These are phyloP conservation scores for Yarrowia sp. DNA, from an alignment of 805 yeast species.

Conservation along the genomic window DNA sequence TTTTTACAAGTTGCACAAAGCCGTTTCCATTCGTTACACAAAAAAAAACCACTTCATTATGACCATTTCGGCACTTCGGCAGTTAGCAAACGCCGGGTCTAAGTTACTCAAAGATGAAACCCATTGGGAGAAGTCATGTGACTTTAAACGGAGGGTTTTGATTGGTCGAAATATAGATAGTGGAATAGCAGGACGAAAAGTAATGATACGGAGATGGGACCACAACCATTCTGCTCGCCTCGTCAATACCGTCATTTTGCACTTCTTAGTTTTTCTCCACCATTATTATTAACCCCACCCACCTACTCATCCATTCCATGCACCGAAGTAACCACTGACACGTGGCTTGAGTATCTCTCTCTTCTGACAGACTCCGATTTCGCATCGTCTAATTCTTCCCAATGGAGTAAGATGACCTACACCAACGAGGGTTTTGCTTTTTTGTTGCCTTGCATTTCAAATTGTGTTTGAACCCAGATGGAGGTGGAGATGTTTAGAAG, in stretches of 20 bases:
- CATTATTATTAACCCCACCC: too few species aligned
- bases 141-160: not conserved
- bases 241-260: too few species aligned
- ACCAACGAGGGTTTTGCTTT: not conserved
- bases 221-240: too few species aligned
- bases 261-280: too few species aligned
- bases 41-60: too few species aligned
- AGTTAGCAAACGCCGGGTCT: not conserved
- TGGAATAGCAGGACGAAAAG: not conserved
- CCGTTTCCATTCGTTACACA: too few species aligned
- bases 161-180: not conserved
- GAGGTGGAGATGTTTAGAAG: too few species aligned
- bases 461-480: not conserved
- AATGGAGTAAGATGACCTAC: conserved; percentile 14
- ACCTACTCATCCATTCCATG: too few species aligned
- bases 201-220: too few species aligned
- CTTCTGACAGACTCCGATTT: not conserved
- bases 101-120: conserved; percentile 6
- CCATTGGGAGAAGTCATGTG: not conserved
- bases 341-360: too few species aligned
- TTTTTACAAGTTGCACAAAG: too few species aligned
- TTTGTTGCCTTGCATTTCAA: conserved; percentile 8
- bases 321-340: too few species aligned
- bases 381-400: conserved; percentile 21
- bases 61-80: not conserved